phyloP scores from a whole-genome alignment of 441 rosid species.

The Rhodomyrtus psidioides region DNA sequence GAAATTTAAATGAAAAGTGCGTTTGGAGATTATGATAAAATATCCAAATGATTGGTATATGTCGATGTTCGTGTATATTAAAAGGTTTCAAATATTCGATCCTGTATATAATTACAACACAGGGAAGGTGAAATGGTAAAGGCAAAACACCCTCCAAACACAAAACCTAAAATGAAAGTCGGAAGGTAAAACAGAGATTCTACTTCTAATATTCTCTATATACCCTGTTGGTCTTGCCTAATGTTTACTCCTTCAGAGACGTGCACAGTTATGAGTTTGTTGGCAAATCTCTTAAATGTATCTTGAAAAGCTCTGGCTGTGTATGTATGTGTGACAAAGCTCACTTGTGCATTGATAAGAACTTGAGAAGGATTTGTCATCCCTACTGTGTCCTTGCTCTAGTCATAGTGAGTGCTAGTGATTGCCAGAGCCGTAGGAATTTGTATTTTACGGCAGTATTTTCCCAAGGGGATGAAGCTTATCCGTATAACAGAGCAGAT shows the following conservation, averaged over 20 bases:
- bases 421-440: not conserved
- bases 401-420: not conserved
- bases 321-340: not conserved
- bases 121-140: not conserved
- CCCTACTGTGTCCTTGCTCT: not conserved
- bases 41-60: not conserved
- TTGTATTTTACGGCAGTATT: not conserved
- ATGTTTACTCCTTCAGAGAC: not conserved
- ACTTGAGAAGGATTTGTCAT: not conserved
- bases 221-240: not conserved
- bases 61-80: not conserved
- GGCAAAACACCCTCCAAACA: not conserved
- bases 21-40: not conserved
- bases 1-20: not conserved
- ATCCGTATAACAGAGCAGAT: not conserved
- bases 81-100: not conserved
- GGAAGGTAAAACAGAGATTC: not conserved
- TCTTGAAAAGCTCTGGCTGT: not conserved
- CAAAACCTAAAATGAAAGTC: not conserved
- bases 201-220: not conserved
- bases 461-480: not conserved
- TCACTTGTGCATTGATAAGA: not conserved
- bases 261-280: not conserved
- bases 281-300: not conserved
- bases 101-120: not conserved